Conservation (phyloP, 305 asterid species). For the Petunia hybrid region DNA sequence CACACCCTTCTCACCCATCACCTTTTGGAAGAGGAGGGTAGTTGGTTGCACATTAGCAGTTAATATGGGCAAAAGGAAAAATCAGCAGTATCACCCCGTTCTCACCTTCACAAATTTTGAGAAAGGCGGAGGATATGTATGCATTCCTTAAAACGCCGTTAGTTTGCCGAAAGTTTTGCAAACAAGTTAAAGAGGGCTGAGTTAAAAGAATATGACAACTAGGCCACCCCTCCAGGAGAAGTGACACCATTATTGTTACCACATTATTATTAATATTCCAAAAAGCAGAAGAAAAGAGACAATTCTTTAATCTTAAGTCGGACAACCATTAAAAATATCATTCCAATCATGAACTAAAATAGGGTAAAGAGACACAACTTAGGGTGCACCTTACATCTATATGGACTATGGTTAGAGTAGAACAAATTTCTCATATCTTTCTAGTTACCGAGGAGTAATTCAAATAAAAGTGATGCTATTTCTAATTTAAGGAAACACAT, state of each 20-base stretch:
- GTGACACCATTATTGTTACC: too few relatives aligned
- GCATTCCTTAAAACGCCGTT: neutral
- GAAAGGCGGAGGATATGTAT: neutral
- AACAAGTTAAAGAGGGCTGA: constrained; percentile 1
- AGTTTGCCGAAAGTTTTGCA: neutral
- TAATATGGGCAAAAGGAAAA: neutral
- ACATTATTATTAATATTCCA: too few relatives aligned
- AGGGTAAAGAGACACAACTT: constrained; percentile 5
- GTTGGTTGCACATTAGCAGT: constrained; percentile 10
- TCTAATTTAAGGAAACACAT: constrained; percentile 16
- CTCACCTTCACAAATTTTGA: neutral
- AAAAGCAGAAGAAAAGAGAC: too few relatives aligned
- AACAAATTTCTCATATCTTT: neutral
- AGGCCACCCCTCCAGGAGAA: too few relatives aligned
- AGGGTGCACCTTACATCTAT: constrained; percentile 15
- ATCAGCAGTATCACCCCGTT: neutral
- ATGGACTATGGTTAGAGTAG: constrained; percentile 3
- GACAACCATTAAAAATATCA: too few relatives aligned
- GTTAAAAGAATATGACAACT: neutral
- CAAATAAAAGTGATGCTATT: constrained; percentile 1
- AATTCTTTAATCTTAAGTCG: too few relatives aligned
- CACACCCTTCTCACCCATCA: neutral
- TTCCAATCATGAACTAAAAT: neutral
- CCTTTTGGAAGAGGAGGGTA: constrained; percentile 17
- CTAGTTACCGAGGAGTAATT: neutral